Base-by-base conservation (phyloP, 352 stramenopile species). In the Globisporangium irregulare region DNA sequence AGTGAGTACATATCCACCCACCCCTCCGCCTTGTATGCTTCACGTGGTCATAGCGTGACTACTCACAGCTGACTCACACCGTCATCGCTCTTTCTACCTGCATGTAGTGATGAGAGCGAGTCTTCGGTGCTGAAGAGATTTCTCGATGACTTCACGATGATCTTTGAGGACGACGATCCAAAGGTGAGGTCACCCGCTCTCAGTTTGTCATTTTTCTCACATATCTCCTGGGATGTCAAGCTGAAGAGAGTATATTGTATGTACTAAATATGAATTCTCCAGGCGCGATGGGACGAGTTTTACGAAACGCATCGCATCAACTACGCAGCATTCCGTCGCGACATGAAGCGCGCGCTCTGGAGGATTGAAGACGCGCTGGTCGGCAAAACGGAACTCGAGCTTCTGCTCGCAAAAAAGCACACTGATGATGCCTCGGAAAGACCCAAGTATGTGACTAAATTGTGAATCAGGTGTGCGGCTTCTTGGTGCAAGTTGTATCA, bases 81-180 rank as follows among this genome's bases (percentile, higher is more conserved):
- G 32, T 24, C 24, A 2, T 32, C 1, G n/a, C 18, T 24, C 15
- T 27, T 62, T 48, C 12, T 10, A 53, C 36, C 27, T 54, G 41
- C 38, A 81, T 56, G 41, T 43, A 81, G 77, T 4, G 71, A 65
- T 10, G 48, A 74, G 1, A 64, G 70, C 7, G 68, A 69, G 10
- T 29, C 68, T 8, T 83, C 78, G 20, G 53, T 62, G 29, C 68
- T 93, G 15, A 72, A 56, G 22, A 67, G 55, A 25, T 93, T 92
- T 64, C 73, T 94, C 2, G 64, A 54, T 15, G 65, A 72, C 14
- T 92, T 90, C 55, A 56, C 67, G 20, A 57, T 59, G 32, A 73
- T 93, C 48, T 93, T 93, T 56, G 70, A 86, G 24, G 66, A 81
- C 27, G 70, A 84, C 1, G 79, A 93, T 7, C 86, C 84, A 22